Base-by-base conservation (phyloP, 305 asterid genomes). In the Solanum hybrid region DNA sequence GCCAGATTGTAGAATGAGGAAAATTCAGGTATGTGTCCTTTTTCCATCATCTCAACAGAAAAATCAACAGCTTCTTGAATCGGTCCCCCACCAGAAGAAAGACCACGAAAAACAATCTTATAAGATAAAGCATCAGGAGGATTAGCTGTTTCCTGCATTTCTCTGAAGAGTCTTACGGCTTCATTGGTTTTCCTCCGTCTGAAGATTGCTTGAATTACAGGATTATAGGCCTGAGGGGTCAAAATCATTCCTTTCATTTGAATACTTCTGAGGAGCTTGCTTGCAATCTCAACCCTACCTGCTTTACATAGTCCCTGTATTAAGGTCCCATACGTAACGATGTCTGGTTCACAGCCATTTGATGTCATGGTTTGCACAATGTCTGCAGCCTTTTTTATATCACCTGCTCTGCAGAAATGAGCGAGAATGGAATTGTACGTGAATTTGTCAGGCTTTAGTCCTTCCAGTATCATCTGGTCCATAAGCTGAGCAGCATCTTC, bases 391-490 rank as follows among this genome's bases (percentile, higher is more conserved):
- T 95, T 97, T 88, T 95, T 95, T 17, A 97, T 93, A 42, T 96
- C 97, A 32, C 99, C 99, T 15, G 40, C 90, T 91, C 92, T 94
- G 91, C 99, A 97, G 87, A 93, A 97, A 94, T 95, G 95, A 2
- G 98, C 80, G 34, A 97, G 95, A 88, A 97, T 89, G 66, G 99
- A 94, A 88, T 97, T 97, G 90, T 92, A 97, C 10, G 98, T 94
- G 90, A 93, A 93, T 82, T 93, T 96, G 90, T 97, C 98, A 10
- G 99, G 98, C 89, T 92, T 94, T 69, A 95, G 71, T 27, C 98
- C 99, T 92, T 95, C 99, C 92, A 94, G 92, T 87, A 95, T 92
- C 99, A 97, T 95, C 92, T 94, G 99, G 80, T 96, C 98, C 98
- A 96, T 95, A n/a, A 97, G 99, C 93, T 93, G 92, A 90, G 95